phyloP scores from a whole-genome alignment of 495 filamentous ascomycete species.

The Podospora fimiseda region DNA sequence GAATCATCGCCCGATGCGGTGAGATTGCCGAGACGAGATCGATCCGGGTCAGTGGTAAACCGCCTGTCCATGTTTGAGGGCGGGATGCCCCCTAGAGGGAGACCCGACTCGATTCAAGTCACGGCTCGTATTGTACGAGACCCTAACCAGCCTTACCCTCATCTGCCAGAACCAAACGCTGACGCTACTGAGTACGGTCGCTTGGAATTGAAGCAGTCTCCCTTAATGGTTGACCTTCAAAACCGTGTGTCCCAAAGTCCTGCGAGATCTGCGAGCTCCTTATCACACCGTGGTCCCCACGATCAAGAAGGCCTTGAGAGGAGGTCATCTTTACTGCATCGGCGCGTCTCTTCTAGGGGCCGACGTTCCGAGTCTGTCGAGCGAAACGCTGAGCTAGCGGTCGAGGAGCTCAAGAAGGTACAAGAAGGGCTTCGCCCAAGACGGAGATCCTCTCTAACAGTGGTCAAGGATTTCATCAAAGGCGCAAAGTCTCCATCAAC shows the following conservation, averaged over 20 bases:
- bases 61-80: constrained; percentile 43
- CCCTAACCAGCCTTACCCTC: constrained; percentile 38
- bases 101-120: constrained; percentile 70
- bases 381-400: constrained; percentile 12
- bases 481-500: constrained; percentile 32
- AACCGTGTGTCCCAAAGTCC: constrained; percentile 29
- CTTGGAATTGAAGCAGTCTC: constrained; percentile 64
- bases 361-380: constrained; percentile 28
- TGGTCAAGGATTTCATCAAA: constrained; percentile 49
- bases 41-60: constrained; percentile 41
- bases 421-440: constrained; percentile 17
- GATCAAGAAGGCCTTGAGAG: constrained; percentile 22
- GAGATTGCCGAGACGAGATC: constrained; percentile 22
- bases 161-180: constrained; percentile 35
- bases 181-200: constrained; percentile 36
- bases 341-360: constrained; percentile 26
- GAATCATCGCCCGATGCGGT: constrained; percentile 39
- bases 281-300: constrained; percentile 3
- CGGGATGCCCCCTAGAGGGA: constrained; percentile 33
- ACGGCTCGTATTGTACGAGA: constrained; percentile 72
- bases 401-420: constrained; percentile 22
- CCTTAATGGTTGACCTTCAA: constrained; percentile 64
- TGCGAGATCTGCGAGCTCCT: constrained; percentile 12
- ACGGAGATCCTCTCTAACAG: constrained; percentile 44
- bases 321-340: constrained; percentile 28